phyloP scores from a whole-genome alignment of 495 filamentous ascomycete species.

The Talaromyces proteolyticus region DNA sequence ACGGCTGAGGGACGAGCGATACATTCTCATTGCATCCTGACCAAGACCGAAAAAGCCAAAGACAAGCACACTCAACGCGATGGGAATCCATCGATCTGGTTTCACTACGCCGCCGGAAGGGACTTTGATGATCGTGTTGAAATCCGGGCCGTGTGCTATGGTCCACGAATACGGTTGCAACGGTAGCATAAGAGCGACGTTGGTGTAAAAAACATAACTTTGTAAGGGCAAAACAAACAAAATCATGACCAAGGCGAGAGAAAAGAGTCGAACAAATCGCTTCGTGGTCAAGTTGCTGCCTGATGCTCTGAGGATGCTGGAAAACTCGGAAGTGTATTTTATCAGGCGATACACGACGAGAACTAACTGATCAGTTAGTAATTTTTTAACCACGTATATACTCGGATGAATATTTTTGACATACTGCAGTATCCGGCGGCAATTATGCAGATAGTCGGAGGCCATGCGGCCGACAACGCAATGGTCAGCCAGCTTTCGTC shows the following conservation, averaged over 20 bases:
- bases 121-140: constrained; percentile 55
- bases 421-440: constrained; percentile 69
- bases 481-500: constrained; percentile 68
- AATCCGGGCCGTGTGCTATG: constrained; percentile 48
- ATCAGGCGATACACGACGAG: constrained; percentile 63
- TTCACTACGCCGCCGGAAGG: constrained; percentile 48
- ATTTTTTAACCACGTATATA: background rate
- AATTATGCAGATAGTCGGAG: constrained; percentile 56
- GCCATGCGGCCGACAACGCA: constrained; percentile 61
- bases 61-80: constrained; percentile 52
- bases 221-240: constrained; percentile 59
- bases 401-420: constrained; percentile 11
- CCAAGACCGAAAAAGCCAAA: constrained; percentile 82
- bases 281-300: constrained; percentile 56
- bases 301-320: constrained; percentile 47
- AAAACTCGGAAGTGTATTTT: constrained; percentile 58
- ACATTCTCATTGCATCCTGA: constrained; percentile 67
- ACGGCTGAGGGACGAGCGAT: constrained; percentile 21
- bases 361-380: constrained; percentile 24
- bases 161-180: constrained; percentile 48
- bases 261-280: constrained; percentile 72
- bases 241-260: constrained; percentile 63
- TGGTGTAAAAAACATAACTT: constrained; percentile 52
- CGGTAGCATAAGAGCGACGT: constrained; percentile 34
- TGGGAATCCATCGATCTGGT: constrained; percentile 63